Percentiles rank a stretch among this genome's conserved stretches.
Conservation (phyloP, 208 protist genomes). For the Trypanosoma vivax region DNA sequence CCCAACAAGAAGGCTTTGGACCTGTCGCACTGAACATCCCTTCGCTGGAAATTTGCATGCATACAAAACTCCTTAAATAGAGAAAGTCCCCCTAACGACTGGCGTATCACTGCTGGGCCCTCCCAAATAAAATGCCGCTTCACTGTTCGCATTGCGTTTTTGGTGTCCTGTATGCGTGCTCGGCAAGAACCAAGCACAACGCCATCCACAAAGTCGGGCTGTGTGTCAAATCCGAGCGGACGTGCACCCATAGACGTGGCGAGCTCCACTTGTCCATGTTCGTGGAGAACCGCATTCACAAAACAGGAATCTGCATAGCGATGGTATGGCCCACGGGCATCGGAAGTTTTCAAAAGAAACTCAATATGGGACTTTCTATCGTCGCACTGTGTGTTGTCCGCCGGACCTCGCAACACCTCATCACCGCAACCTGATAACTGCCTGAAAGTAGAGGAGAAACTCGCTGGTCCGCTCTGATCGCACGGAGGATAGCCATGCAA, state of each 20-base stretch:
- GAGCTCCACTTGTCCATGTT: slow-evolving; percentile 12
- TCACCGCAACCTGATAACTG: too few species aligned
- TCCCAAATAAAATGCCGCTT: slow-evolving; percentile 7
- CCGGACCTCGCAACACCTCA: too few species aligned
- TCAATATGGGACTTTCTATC: too few species aligned
- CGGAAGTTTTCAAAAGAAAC: too few species aligned
- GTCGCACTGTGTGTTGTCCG: too few species aligned
- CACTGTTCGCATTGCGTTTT: slow-evolving; percentile 2
- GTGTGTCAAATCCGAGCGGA: not conserved
- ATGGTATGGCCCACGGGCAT: not conserved
- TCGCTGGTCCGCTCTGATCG: too few species aligned
- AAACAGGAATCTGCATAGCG: slow-evolving; percentile 10
- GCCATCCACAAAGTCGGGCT: not conserved
- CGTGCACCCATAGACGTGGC: slow-evolving; percentile 13
- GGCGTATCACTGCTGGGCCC: slow-evolving; percentile 3
- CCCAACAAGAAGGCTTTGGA: not conserved
- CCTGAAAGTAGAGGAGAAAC: too few species aligned
- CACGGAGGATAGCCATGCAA: too few species aligned
- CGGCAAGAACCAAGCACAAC: not conserved
- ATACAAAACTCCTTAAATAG: slow-evolving; percentile 8
- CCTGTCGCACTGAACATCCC: not conserved
- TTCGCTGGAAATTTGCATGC: not conserved
- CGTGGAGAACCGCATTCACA: slow-evolving; percentile 6
- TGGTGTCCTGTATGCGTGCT: slow-evolving; percentile 10
- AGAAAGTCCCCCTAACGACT: not conserved